Evolutionary conservation across 345 rosid genomes (phyloP).

Genomic region (Abelmoschus esculentus): DNA sequence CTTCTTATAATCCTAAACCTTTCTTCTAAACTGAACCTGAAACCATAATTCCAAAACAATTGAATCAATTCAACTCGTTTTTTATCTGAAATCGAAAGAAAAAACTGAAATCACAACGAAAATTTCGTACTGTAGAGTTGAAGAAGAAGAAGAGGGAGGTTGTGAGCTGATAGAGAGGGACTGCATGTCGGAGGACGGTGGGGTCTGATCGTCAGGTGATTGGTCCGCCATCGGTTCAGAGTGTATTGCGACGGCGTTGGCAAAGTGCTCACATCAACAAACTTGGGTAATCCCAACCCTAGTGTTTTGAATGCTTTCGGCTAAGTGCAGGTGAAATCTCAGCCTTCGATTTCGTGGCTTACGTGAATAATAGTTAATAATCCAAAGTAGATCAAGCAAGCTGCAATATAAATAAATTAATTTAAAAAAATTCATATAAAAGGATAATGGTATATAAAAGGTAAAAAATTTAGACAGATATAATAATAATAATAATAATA

Average conservation of each 20-base stretch:
- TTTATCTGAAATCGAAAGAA: background rate
- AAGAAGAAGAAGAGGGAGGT: conserved; percentile 16
- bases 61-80: background rate
- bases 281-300: background rate
- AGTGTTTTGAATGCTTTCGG: background rate
- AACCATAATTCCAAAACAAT: background rate
- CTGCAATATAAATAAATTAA: too few relatives aligned
- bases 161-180: conserved; percentile 22
- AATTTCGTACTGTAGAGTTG: conserved; percentile 21
- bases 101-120: background rate
- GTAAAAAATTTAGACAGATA: too few relatives aligned
- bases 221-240: conserved; percentile 9
- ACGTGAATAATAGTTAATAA: background rate
- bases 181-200: conserved; percentile 11
- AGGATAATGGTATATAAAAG: too few relatives aligned
- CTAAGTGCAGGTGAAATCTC: background rate
- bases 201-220: background rate
- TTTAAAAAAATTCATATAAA: too few relatives aligned
- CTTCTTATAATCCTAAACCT: conserved; percentile 63
- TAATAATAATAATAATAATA: too few relatives aligned
- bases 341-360: background rate
- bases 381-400: too few relatives aligned
- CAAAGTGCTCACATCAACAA: background rate
- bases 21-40: conserved; percentile 60
- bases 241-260: background rate